Conservation (phyloP, 768 basidiomycete genomes). For the Dictyophora rubrovolvata region DNA sequence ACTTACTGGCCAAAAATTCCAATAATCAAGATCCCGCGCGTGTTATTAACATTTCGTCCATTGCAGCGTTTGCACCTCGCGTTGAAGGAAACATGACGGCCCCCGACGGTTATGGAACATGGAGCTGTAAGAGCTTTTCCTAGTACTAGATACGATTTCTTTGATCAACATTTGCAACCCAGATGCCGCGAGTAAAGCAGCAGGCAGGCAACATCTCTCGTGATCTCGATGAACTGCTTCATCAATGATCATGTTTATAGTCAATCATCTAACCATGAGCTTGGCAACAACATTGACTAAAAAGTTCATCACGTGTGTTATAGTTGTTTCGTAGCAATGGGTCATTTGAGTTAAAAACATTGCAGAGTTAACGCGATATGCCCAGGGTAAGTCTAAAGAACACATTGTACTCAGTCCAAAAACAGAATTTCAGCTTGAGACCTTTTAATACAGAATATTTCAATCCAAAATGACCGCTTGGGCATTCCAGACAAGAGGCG, state of each 20-base stretch:
- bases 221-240: background rate
- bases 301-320: conserved; percentile 46
- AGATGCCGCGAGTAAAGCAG: conserved; percentile 81
- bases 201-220: conserved; percentile 29
- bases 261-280: conserved; percentile 70
- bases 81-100: conserved; percentile 42
- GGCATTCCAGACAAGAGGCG: conserved; percentile 47
- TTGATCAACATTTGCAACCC: background rate
- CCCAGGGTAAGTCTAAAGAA: conserved; percentile 46
- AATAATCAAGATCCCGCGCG: conserved; percentile 58
- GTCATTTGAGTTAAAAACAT: background rate
- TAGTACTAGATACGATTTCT: background rate
- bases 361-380: conserved; percentile 73
- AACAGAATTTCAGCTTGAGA: background rate
- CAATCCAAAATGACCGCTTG: conserved; percentile 81
- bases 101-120: conserved; percentile 50
- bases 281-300: conserved; percentile 57
- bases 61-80: conserved; percentile 43
- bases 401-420: background rate
- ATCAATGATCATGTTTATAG: conserved; percentile 20
- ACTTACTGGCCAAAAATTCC: conserved; percentile 53
- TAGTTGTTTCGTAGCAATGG: background rate
- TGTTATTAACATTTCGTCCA: conserved; percentile 78
- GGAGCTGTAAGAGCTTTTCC: conserved; percentile 55
- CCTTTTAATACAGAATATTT: conserved; percentile 39